Base-by-base conservation (phyloP, 306 rosid genomes). In the Medicago ruthenica region DNA sequence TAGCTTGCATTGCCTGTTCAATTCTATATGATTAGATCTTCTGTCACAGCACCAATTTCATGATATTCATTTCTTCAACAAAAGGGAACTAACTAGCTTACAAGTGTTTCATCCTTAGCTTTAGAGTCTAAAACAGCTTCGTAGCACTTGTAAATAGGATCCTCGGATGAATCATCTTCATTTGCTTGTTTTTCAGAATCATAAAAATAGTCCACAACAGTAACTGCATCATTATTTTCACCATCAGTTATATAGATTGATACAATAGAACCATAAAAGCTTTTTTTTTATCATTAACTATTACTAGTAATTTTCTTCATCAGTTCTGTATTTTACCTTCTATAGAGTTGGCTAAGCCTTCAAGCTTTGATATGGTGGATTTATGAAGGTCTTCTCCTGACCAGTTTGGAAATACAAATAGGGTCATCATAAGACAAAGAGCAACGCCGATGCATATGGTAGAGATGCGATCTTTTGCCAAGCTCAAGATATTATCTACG, bases 101-200 rank as follows among this genome's bases (percentile, higher is more conserved):
- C 98, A 91, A 92, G 76, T 50, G 93, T 86, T 85, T 95, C 98
- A 74, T 95, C 97, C 7, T 13, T 78, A 41, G 97, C 76, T 79
- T 92, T 95, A 17, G 97, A 92, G 80, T 95, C 98, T 77, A 95
- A 83, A 78, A 95, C 92, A 67, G 92, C 91, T 90, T 89, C 92
- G 61, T 88, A 92, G 63, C 98, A 92, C 37, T 84, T 47, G 51
- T 87, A 92, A 55, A 92, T 84, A 1, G 80, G 85, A 82, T 90
- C 96, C 83, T 82, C 87, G 0, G 81, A 75, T 31, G 87, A 80
- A 45, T 74, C 73, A 36, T 82, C 89, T 51, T 73, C 16, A 60
- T 16, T 68, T 51, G 36, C 84, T 42, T 76, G 58, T 66, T 67
- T 80, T 78, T 27, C 81, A 36, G 51, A 34, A 21, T 76, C 83